Evolutionary conservation across 306 rosid species (phyloP).

Genomic region (Corylus americana): DNA sequence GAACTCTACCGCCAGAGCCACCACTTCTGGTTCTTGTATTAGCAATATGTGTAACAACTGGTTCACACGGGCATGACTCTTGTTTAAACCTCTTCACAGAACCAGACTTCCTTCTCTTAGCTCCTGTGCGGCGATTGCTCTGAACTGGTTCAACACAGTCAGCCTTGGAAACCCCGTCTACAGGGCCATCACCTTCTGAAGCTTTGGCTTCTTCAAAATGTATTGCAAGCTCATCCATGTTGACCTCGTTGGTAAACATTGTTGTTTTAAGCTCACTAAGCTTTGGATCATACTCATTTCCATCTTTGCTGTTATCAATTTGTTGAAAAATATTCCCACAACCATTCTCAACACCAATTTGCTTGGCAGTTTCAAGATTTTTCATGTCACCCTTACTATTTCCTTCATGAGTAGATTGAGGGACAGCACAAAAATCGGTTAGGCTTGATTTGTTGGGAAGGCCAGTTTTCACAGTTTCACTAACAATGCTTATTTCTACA

Average conservation of each 20-base stretch:
- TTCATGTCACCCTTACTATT: slow-evolving; percentile 36
- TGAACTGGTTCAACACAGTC: slow-evolving; percentile 38
- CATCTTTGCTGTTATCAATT: slow-evolving; percentile 32
- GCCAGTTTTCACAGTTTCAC: slow-evolving; percentile 43
- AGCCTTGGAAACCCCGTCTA: slow-evolving; percentile 38
- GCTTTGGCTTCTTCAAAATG: slow-evolving; percentile 50
- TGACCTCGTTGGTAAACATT: slow-evolving; percentile 37
- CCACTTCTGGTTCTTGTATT: slow-evolving; percentile 40
- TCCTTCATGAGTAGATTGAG: slow-evolving; percentile 45
- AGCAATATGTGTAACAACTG: slow-evolving; percentile 40
- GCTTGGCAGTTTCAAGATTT: slow-evolving; percentile 25
- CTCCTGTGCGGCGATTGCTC: slow-evolving; percentile 60
- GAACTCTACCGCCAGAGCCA: slow-evolving; percentile 35
- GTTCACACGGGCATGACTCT: slow-evolving; percentile 37
- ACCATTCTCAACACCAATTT: slow-evolving; percentile 34
- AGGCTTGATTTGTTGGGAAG: slow-evolving; percentile 32
- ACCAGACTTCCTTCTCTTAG: slow-evolving; percentile 83
- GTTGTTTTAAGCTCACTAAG: slow-evolving; percentile 75
- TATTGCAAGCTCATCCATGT: slow-evolving; percentile 43
- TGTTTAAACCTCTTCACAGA: slow-evolving; percentile 84
- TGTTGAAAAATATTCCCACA: slow-evolving; percentile 27
- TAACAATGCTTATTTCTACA: slow-evolving; percentile 33
- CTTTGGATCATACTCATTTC: slow-evolving; percentile 67
- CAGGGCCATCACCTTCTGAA: slow-evolving; percentile 29
- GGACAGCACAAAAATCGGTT: slow-evolving; percentile 38